Evolutionary conservation across 495 filamentous ascomycete genomes (phyloP), one percentile per base, ranked within the genome.

Genomic region (Neurospora sp.): DNA sequence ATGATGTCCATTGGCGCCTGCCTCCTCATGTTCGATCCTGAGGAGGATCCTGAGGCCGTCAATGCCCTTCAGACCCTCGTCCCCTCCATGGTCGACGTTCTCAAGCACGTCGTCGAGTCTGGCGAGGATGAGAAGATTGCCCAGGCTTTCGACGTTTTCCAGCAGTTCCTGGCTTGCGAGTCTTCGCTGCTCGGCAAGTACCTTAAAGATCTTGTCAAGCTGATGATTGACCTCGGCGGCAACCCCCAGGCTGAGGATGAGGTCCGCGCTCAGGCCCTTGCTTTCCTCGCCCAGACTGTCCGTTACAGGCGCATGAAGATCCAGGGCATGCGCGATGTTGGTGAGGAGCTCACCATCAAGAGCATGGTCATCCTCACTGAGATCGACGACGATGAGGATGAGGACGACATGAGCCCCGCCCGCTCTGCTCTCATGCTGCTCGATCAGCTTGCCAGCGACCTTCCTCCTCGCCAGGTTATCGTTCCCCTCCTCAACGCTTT

Each of bases 131-230:
- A 96, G 76, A 91, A 90, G 74, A 88, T 91, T 70, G 92, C 93
- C 82, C 92, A 95, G 78, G 91, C 91, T 7, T 99, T 99, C 78
- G 96, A 99, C 81, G 94, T 98, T 70, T 97, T 99, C 88, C 96
- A 99, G 84, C 97, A 93, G 40, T 88, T 98, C 73, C 86, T 99
- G 39, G 93, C 93, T 74, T 97, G 92, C 79, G 94, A 98, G 77
- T 90, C 91, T 35, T 87, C 91, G n/a, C 86, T 98, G 39, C 84
- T 98, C 37, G 92, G 90, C 73, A 85, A 87, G 42, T 94, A 97
- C 83, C 94, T 99, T 81, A 92, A 91, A 81, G 92, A 98, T 78
- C 86, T 99, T 39, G 85, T 98, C 69, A 89, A 92, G 75, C 97
- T 98, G 85, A 98, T 99, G 92, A 92, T 94, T 76, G 92, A 96